Evolutionary conservation across 306 rosid genomes (phyloP).

Genomic region (Biancaea sappan): DNA sequence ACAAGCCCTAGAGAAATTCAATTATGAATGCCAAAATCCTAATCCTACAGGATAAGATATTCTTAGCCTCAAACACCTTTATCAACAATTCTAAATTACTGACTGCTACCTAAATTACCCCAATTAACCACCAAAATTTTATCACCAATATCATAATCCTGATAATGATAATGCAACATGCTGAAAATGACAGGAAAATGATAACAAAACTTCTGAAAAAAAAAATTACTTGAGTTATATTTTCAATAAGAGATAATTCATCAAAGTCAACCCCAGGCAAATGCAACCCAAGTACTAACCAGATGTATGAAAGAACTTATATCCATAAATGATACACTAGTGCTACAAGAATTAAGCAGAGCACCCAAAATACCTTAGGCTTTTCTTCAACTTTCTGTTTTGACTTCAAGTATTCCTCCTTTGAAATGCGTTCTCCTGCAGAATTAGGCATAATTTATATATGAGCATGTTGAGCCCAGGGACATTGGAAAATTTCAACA

Average conservation of each 20-base stretch:
- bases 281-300: neutral
- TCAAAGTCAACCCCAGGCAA: neutral
- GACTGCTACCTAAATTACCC: too few relatives aligned
- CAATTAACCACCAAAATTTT: neutral
- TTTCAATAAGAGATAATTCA: neutral
- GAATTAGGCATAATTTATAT: conserved; percentile 28
- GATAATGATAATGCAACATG: too few relatives aligned
- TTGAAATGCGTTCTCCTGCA: conserved; percentile 67
- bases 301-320: conserved; percentile 17
- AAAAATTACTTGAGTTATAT: too few relatives aligned
- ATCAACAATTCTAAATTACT: too few relatives aligned
- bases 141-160: neutral
- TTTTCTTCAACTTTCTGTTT: conserved; percentile 72
- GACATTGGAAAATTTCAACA: conserved; percentile 26
- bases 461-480: conserved; percentile 7
- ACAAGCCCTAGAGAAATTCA: too few relatives aligned
- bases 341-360: conserved; percentile 10
- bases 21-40: too few relatives aligned
- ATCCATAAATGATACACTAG: conserved; percentile 11
- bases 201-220: too few relatives aligned
- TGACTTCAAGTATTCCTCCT: conserved; percentile 78
- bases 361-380: conserved; percentile 67
- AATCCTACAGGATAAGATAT: too few relatives aligned
- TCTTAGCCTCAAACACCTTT: too few relatives aligned
- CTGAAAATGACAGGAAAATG: neutral